phyloP scores from a whole-genome alignment of 768 basidiomycete genomes.

The Trametes coccinea region DNA sequence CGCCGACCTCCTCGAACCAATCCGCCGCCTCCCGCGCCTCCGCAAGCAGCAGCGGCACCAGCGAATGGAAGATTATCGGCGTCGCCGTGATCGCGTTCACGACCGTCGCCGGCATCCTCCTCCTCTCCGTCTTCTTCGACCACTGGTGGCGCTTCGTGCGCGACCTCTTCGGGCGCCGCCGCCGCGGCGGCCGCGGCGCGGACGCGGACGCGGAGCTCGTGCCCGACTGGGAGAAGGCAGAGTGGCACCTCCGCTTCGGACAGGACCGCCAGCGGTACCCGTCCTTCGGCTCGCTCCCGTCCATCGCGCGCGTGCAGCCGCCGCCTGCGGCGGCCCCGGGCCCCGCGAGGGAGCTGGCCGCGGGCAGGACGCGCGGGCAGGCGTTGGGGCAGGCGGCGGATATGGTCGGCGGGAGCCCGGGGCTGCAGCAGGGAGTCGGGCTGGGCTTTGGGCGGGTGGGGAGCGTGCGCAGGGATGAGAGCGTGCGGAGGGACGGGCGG shows the following conservation, averaged over 20 bases:
- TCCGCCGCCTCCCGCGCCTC: not conserved
- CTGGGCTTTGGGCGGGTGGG: constrained; percentile 6
- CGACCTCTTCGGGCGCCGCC: constrained; percentile 46
- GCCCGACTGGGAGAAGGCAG: constrained; percentile 62
- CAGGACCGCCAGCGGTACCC: constrained; percentile 32
- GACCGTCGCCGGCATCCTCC: constrained; percentile 53
- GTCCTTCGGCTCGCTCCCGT: constrained; percentile 29
- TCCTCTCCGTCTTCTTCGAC: constrained; percentile 69
- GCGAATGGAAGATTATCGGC: constrained; percentile 70
- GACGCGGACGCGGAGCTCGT: constrained; percentile 54
- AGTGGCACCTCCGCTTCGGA: constrained; percentile 49
- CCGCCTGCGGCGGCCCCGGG: constrained; percentile 2
- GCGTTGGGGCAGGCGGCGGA: not conserved
- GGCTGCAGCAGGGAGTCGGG: not conserved
- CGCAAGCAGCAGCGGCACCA: constrained; percentile 36
- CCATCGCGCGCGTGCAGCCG: constrained; percentile 7
- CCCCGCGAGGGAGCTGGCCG: not conserved
- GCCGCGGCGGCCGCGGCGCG: constrained; percentile 6
- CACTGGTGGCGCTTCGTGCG: constrained; percentile 64
- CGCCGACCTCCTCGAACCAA: not conserved
- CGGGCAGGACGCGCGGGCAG: not conserved
- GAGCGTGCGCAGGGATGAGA: not conserved
- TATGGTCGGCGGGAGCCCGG: not conserved
- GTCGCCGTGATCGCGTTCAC: constrained; percentile 65
- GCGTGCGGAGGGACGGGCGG: not conserved